Base-by-base conservation (phyloP, 805 yeast genomes). In the Metschnikowia proteae region DNA sequence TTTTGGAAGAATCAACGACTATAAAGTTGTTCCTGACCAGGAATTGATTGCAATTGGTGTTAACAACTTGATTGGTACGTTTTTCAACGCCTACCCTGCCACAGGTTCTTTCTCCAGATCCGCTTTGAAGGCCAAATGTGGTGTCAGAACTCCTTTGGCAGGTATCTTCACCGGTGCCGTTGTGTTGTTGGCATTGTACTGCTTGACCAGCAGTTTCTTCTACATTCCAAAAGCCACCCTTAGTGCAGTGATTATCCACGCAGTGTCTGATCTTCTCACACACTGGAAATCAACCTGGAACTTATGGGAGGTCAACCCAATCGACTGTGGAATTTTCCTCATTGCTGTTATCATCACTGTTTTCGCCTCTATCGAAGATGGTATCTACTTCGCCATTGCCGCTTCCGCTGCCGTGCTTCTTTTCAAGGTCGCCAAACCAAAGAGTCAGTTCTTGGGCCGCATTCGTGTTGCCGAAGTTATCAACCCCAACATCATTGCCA, bases 21-120 rank as follows among this genome's bases (percentile, higher is more conserved):
- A 91, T 70, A 88, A 88, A 60, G 84, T 91, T 59, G 80, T 84
- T 51, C 96, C 97, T 43, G 92, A 91, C 69, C 97, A 91, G 74
- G 97, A 91, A 67, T 78, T 91, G 47, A 79, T 91, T 61, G 97
- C 97, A 37, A 91, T 91, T 67, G 97, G 97, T 61, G 87, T 86
- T 40, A 85, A 94, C 46, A 91, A 91, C 69, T 76, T 91, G 65
- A 76, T 91, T 58, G 97, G 97, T 58, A 88, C 96, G 22, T 88
- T 90, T 63, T 91, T 91, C 79, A 78, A 81, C 61, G 96, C 97
- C 6, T 91, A 91, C 66, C 97, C 97, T 6, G 90, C 96, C 6
- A 91, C 97, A 4, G 97, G 97, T 40, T 91, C 97, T 1, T 91
- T 91, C 67, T 87, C 96, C 17, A 84, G 97, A 74, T 86, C 96